A percentile compares a stretch with the other conserved stretches of the same genome.
phyloP scores from a whole-genome alignment of 2,329 filamentous ascomycete species.

The Pseudogymnoascus sp. region DNA sequence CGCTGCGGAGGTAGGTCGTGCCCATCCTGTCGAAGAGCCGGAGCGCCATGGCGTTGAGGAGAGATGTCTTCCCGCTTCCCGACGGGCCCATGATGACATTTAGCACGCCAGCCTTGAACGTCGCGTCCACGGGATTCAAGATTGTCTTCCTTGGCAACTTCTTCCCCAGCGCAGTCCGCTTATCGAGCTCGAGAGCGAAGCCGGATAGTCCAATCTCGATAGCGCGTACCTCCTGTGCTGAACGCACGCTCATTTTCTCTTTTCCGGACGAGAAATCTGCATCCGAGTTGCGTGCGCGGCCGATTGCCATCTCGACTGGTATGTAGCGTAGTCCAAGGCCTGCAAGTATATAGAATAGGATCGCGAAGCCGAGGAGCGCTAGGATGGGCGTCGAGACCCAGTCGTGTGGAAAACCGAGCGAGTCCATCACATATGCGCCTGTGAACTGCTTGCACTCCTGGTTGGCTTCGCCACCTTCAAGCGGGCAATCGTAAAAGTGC shows the following conservation, averaged over 20 bases:
- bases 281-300: conserved; percentile 49
- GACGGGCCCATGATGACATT: conserved; percentile 78
- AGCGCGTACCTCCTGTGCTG: conserved; percentile 45
- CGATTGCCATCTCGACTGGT: conserved; percentile 61
- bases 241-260: conserved; percentile 54
- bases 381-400: conserved; percentile 64
- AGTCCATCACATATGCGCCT: conserved; percentile 60
- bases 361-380: conserved; percentile 50
- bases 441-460: conserved; percentile 62
- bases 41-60: conserved; percentile 65
- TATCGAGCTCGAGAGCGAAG: conserved; percentile 58
- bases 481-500: conserved; percentile 66
- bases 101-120: conserved; percentile 58
- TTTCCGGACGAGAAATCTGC: conserved; percentile 61
- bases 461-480: conserved; percentile 51
- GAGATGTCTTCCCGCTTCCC: conserved; percentile 67
- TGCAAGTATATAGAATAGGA: conserved; percentile 55
- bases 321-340: conserved; percentile 55
- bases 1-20: conserved; percentile 54
- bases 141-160: conserved; percentile 50
- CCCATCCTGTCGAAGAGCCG: conserved; percentile 53
- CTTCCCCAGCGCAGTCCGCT: conserved; percentile 45
- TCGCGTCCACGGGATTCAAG: conserved; percentile 56
- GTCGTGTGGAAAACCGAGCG: conserved; percentile 56
- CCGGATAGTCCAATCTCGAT: conserved; percentile 58